Percentiles rank a stretch among this genome's conserved stretches.
Evolutionary conservation across 2,329 filamentous ascomycete genomes (phyloP).

Genomic region (Fusarium sp.): DNA sequence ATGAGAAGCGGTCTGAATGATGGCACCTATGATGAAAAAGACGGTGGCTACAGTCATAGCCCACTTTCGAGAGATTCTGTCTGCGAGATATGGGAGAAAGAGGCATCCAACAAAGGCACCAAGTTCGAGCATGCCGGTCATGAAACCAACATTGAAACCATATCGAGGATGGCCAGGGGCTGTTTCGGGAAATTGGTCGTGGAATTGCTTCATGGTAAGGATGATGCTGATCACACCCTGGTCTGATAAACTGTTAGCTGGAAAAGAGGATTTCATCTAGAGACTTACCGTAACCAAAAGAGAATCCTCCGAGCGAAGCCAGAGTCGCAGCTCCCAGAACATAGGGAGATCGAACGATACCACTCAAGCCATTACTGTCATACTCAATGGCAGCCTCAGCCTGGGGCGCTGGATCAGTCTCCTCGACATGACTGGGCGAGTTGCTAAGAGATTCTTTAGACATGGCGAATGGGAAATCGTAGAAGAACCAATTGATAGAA

Average conservation of each 20-base stretch:
- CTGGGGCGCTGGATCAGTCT: neutral
- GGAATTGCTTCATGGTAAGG: slow-evolving; percentile 56
- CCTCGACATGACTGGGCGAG: neutral
- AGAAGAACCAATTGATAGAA: neutral
- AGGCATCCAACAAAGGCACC: slow-evolving; percentile 58
- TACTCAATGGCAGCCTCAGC: neutral
- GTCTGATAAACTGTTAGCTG: slow-evolving; percentile 29
- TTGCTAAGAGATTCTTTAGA: neutral
- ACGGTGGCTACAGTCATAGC: slow-evolving; percentile 38
- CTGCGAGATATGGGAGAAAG: slow-evolving; percentile 34
- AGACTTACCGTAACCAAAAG: neutral
- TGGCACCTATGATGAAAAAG: slow-evolving; percentile 35
- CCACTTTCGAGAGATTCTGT: slow-evolving; percentile 38
- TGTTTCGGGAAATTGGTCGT: slow-evolving; percentile 46
- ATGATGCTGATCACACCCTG: slow-evolving; percentile 53
- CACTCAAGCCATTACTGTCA: slow-evolving; percentile 40
- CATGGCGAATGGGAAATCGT: fast-evolving
- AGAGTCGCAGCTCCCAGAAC: slow-evolving; percentile 55
- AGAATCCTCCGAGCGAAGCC: slow-evolving; percentile 41
- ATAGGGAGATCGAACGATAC: slow-evolving; percentile 52
- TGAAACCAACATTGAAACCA: slow-evolving; percentile 51
- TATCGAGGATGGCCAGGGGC: slow-evolving; percentile 38
- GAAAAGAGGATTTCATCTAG: fast-evolving
- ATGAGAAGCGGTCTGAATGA: slow-evolving; percentile 38
- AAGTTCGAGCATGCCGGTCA: slow-evolving; percentile 57